Conservation (phyloP, 1,284 basidiomycete species). For the Sanguinoderma infundibulare region DNA sequence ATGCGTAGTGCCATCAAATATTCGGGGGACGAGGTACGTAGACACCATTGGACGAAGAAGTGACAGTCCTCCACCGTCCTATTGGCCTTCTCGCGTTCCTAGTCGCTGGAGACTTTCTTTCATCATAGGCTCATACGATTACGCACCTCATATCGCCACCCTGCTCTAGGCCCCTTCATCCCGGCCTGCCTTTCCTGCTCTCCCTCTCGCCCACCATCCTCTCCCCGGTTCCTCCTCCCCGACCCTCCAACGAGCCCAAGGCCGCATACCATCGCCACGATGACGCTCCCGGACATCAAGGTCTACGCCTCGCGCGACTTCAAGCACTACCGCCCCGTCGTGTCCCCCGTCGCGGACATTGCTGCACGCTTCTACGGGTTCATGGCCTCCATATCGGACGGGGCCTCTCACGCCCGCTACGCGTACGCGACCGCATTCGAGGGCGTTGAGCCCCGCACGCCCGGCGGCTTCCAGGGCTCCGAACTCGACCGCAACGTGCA, state of each 20-base stretch:
- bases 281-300: not conserved
- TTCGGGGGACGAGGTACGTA: not conserved
- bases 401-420: not conserved
- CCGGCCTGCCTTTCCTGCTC: no score
- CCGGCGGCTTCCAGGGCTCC: not conserved
- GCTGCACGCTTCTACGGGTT: not conserved
- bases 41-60: not conserved
- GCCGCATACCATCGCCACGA: not conserved
- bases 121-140: not conserved
- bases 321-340: not conserved
- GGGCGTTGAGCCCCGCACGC: not conserved
- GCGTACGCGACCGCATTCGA: not conserved
- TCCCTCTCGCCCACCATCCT: not conserved
- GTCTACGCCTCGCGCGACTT: slow-evolving; percentile 2
- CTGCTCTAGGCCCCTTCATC: not conserved
- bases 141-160: not conserved
- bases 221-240: not conserved
- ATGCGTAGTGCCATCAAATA: no score
- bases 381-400: not conserved
- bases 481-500: not conserved
- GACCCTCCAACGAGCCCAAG: not conserved
- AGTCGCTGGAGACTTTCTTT: not conserved
- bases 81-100: not conserved
- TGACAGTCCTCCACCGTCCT: not conserved
- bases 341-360: slow-evolving; percentile 1